Base-by-base conservation (phyloP, 192 early-diverging fungal genomes). In the Geranomyces variabilis region DNA sequence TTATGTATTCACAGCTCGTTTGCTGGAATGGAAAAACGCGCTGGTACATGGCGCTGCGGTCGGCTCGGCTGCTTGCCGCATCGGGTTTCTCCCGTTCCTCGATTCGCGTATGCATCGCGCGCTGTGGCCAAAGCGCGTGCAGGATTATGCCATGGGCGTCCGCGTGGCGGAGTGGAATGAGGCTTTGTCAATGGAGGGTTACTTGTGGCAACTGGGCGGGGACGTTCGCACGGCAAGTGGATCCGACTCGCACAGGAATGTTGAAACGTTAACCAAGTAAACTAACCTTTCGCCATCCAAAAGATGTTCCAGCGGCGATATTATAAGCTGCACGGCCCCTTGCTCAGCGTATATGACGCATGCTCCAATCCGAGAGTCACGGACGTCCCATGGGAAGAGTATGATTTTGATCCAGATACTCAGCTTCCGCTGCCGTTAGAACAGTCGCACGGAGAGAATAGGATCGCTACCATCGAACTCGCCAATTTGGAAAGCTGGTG, bases 81-180 rank as follows among this genome's bases (percentile, higher is more conserved):
- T 64, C 9, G 62, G 59, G 59, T 71, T 49, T 53, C 31, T 71
- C 12, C 70, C 70, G 21, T 71, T 55, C 49, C 36, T 64, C 46
- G 48, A 63, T 28, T 36, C 65, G 3, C 15, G n/a, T 0, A 49
- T 64, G 13, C 30, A 63, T 44, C 44, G 36, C 17, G n/a, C 61
- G 26, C 36, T 71, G n/a, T 55, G 49, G 41, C 70, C 70, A 26
- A 43, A 63, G 30, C 19, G 48, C 13, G 21, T 22, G 7, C 48
- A 44, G 12, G 70, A 74, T n/a, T 74, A 67, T 48, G 64, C 22
- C 0, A 33, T 67, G 55, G 51, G 24, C 28, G 57, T 74, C 2
- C 48, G 57, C 24, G 55, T 67, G n/a, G 29, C 21, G 14, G 64
- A 74, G 15, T 74, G 72, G 72, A 66, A 74, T 48, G 51, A 74